Evolutionary conservation across 805 yeast genomes (phyloP), one percentile per base, ranked within the genome.

Genomic region (Candida caryicola): DNA sequence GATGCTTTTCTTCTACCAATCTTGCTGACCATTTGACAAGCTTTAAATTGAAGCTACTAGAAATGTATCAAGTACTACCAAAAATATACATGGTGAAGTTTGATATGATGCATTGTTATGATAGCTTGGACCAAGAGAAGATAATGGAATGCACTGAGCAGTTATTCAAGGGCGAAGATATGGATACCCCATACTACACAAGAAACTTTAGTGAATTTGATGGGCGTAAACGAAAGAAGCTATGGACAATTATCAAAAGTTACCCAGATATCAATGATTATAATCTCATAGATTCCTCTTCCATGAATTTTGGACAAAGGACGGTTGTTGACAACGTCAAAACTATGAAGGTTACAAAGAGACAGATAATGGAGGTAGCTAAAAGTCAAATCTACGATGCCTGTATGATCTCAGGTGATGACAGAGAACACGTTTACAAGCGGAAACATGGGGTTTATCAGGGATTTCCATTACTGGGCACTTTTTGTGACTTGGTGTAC

Each of bases 101-200:
- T 57, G 98, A 90, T 55, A 78, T 85, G 45, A 72, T 71, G 39
- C 72, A 81, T 3, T 88, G 96, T 39, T 90, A 79, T 55, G 97
- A 91, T 51, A 74, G 79, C 2, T 64, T 89, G 13, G 80, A 85
- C 12, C 75, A 73, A 32, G 46, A 50, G 0, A 68, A 66, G 40
- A 63, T 76, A 2, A 37, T 69, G 2, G 45, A 56, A 3, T 52
- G 69, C 19, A 46, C 76, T 1, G 47, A 52, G 1, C 37, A 49
- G 18, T 54, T 69, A 44, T 62, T 61, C 34, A 57, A 38, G 4
- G 40, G 34, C 17, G 62, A 57, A 16, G 33, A 33, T 2, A 47
- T 39, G 10, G 43, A 45, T 5, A 45, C 44, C n/a, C 29, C 31
- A 12, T 64, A 41, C 40, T 59, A 38, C 33, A 38, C 58, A 5